Percentiles rank a stretch among this genome's conserved stretches.
Evolutionary conservation across 768 basidiomycete species (phyloP).

Genomic region (Thelephora ganbajun): DNA sequence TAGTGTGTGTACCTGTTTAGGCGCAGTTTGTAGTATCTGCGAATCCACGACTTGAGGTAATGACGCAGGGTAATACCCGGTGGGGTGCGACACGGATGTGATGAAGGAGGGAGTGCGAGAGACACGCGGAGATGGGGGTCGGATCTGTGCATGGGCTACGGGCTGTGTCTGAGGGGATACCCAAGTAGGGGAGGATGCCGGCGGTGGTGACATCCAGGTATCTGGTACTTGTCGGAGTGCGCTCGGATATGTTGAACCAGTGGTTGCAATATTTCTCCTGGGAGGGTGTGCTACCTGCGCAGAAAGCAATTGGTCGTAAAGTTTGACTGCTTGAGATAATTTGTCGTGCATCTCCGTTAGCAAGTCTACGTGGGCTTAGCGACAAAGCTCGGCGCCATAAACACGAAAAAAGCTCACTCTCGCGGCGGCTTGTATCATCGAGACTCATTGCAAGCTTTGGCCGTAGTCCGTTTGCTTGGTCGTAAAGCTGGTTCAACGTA

Average conservation of each 20-base stretch:
- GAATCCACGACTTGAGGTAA: no score
- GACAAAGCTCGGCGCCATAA: background rate
- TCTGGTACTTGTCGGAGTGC: constrained; percentile 6
- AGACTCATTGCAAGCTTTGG: constrained; percentile 75
- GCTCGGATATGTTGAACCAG: constrained; percentile 16
- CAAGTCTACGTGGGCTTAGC: constrained; percentile 38
- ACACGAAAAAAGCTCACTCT: constrained; percentile 36
- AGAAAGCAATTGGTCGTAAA: constrained; percentile 83
- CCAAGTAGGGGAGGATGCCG: background rate
- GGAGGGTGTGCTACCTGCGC: constrained; percentile 65
- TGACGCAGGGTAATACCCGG: no score
- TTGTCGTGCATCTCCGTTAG: constrained; percentile 92
- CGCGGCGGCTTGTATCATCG: constrained; percentile 77
- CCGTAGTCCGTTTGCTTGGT: constrained; percentile 63
- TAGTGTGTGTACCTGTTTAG: no score
- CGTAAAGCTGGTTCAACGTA: constrained; percentile 72
- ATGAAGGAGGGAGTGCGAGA: no score
- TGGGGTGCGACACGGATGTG: no score
- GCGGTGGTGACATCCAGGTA: background rate
- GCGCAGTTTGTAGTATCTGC: no score
- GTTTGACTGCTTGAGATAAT: constrained; percentile 78
- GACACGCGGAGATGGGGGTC: no score
- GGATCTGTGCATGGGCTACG: no score
- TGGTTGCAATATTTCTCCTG: constrained; percentile 30
- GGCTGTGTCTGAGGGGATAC: background rate